These are phyloP conservation scores for Gleditsia sinensis DNA, from an alignment of 306 rosid species.

Conservation along the genomic window DNA sequence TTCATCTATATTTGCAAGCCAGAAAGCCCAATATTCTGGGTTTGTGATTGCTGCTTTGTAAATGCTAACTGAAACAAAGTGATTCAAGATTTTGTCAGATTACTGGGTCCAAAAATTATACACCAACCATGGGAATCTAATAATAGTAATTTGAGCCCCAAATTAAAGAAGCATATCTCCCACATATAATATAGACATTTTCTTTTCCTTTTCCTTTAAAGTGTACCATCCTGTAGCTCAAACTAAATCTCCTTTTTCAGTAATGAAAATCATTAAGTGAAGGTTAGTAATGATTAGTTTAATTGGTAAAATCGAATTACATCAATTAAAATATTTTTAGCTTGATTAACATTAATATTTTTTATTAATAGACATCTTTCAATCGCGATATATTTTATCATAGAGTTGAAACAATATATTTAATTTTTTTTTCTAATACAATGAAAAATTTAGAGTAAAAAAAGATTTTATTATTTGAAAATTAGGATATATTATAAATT, in stretches of 20 bases:
- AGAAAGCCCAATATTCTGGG: conserved; percentile 24
- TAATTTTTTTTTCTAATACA: too few relatives aligned
- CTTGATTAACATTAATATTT: too few relatives aligned
- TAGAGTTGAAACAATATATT: too few relatives aligned
- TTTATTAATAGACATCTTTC: too few relatives aligned
- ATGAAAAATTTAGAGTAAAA: too few relatives aligned
- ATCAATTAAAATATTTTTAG: too few relatives aligned
- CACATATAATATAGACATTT: neutral
- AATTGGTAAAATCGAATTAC: too few relatives aligned
- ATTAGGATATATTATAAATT: too few relatives aligned
- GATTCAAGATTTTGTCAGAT: conserved; percentile 25
- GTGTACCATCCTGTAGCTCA: neutral
- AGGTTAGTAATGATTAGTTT: too few relatives aligned
- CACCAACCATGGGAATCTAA: neutral
- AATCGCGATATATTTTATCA: too few relatives aligned
- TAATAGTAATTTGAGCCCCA: neutral
- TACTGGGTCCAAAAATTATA: conserved; percentile 1
- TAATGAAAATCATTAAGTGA: neutral
- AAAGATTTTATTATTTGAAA: too few relatives aligned
- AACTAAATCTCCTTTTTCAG: neutral
- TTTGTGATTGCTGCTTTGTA: conserved; percentile 2
- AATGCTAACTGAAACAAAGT: neutral
- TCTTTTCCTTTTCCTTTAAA: neutral
- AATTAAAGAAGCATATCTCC: too few relatives aligned
- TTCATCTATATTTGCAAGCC: neutral